Evolutionary conservation across 2,329 filamentous ascomycete genomes (phyloP).

Genomic region (Shiraia bambusicola): DNA sequence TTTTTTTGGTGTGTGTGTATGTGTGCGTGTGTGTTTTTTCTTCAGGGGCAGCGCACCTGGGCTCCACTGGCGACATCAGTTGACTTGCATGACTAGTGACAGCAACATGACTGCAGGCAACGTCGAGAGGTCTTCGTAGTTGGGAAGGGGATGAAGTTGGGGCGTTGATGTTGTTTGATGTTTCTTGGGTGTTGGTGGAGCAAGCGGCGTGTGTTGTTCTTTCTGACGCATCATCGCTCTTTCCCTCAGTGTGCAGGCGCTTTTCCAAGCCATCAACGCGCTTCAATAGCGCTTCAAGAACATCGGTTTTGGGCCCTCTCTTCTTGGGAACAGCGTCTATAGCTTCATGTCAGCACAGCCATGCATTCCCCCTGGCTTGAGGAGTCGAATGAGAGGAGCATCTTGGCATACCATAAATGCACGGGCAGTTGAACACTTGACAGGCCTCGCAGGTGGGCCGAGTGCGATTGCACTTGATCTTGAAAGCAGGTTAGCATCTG

Average conservation of each 20-base stretch:
- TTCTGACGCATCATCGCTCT: conserved; percentile 46
- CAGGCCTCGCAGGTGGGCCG: conserved; percentile 85
- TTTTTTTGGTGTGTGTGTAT: too few species aligned
- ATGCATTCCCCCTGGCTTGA: conserved; percentile 2
- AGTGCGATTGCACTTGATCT: conserved; percentile 92
- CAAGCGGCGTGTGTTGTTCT: conserved; percentile 25
- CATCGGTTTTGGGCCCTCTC: conserved; percentile 85
- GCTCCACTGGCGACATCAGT: conserved; percentile 43
- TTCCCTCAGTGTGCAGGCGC: conserved; percentile 62
- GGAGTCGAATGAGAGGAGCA: conserved; percentile 7
- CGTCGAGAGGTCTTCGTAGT: conserved; percentile 27
- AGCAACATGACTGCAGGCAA: conserved; percentile 24
- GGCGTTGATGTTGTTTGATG: conserved; percentile 22
- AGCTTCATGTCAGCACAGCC: conserved; percentile 15
- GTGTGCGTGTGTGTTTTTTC: too few species aligned
- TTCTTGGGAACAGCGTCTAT: conserved; percentile 87
- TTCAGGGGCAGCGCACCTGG: conserved; percentile 31
- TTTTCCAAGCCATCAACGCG: conserved; percentile 83
- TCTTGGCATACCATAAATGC: conserved; percentile 80
- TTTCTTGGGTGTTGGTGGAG: conserved; percentile 20
- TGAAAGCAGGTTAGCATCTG: conserved; percentile 18
- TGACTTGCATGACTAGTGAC: conserved; percentile 31
- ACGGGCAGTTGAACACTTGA: conserved; percentile 84
- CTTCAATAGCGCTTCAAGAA: conserved; percentile 80
- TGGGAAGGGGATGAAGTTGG: conserved; percentile 20